Conservation (phyloP, 768 basidiomycete genomes). For the Russula foetens region DNA sequence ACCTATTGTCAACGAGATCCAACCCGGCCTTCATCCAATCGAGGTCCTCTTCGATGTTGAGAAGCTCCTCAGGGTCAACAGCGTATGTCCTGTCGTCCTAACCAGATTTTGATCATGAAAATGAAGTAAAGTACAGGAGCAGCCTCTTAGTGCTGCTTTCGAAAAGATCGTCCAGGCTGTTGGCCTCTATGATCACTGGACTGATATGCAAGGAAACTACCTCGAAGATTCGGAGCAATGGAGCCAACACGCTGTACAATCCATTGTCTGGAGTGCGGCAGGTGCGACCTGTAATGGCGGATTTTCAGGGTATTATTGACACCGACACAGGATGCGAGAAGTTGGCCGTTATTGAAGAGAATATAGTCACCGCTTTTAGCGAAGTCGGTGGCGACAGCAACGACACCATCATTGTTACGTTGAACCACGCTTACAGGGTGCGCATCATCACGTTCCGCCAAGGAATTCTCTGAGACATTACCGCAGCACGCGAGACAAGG, state of each 20-base stretch:
- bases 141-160: conserved; percentile 41
- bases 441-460: neutral
- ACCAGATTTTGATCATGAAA: neutral
- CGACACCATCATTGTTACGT: conserved; percentile 47
- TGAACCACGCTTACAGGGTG: conserved; percentile 68
- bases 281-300: conserved; percentile 34
- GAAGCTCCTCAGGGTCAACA: conserved; percentile 62
- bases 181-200: conserved; percentile 65
- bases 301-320: conserved; percentile 15
- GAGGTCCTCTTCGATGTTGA: conserved; percentile 71
- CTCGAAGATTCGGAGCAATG: conserved; percentile 55
- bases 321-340: conserved; percentile 48
- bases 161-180: conserved; percentile 58
- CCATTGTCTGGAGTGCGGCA: conserved; percentile 59
- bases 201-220: conserved; percentile 45
- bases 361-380: conserved; percentile 60
- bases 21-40: conserved; percentile 65
- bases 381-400: conserved; percentile 50
- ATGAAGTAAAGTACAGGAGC: conserved; percentile 1
- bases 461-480: neutral
- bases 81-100: conserved; percentile 34
- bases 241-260: conserved; percentile 67
- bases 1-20: conserved; percentile 60
- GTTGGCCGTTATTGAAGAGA: conserved; percentile 59
- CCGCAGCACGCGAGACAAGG: conserved; percentile 62